A percentile compares a stretch with the other conserved stretches of the same genome.
These are phyloP conservation scores for Penicillium roqueforti DNA, from an alignment of 495 filamentous ascomycete genomes.

Conservation along the genomic window DNA sequence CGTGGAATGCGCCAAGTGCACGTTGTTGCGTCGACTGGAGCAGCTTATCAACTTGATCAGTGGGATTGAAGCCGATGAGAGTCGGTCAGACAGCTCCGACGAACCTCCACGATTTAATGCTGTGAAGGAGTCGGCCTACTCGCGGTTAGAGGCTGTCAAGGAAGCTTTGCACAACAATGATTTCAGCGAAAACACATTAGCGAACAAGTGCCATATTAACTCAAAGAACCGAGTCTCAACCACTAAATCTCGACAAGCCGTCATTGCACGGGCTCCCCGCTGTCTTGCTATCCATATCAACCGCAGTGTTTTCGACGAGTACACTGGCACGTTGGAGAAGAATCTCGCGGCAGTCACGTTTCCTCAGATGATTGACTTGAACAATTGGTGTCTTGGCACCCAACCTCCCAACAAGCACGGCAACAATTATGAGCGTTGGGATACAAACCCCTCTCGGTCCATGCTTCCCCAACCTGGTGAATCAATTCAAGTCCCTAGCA, in stretches of 20 bases:
- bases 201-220: constrained; percentile 67
- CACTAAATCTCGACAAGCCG: constrained; percentile 85
- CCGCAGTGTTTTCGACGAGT: constrained; percentile 83
- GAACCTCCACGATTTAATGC: constrained; percentile 26
- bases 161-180: constrained; percentile 72
- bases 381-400: constrained; percentile 71
- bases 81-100: constrained; percentile 14
- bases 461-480: constrained; percentile 57
- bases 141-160: constrained; percentile 45
- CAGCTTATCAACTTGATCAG: constrained; percentile 47
- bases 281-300: constrained; percentile 85
- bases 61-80: constrained; percentile 30
- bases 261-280: constrained; percentile 74
- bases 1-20: constrained; percentile 90
- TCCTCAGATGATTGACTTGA: constrained; percentile 67
- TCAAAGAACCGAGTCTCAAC: constrained; percentile 61
- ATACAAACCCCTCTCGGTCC: constrained; percentile 56
- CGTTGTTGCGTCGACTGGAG: constrained; percentile 54
- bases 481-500: constrained; percentile 35
- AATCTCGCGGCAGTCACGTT: constrained; percentile 76
- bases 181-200: constrained; percentile 71
- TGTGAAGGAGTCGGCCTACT: constrained; percentile 47
- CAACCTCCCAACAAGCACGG: constrained; percentile 17
- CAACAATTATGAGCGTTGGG: constrained; percentile 58
- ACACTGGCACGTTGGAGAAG: constrained; percentile 71